Evolutionary conservation across 202 grass and related monocot species (phyloP).

Genomic region (Panicum virgatum): DNA sequence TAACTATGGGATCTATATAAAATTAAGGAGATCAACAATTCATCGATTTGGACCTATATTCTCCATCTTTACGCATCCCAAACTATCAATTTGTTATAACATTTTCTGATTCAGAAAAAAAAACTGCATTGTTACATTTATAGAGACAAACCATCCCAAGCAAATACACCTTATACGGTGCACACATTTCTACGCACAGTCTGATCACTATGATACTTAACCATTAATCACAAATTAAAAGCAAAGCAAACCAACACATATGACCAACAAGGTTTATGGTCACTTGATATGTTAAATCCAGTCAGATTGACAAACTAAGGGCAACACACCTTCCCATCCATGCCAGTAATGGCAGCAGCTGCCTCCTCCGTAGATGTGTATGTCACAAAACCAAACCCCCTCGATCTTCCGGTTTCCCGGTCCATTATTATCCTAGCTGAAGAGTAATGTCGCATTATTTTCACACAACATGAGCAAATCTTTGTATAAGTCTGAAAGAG

Average conservation of each 20-base stretch:
- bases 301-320: not conserved
- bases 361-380: conserved; percentile 70
- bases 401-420: conserved; percentile 71
- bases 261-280: not conserved
- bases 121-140: not conserved
- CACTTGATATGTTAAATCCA: not conserved
- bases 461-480: not conserved
- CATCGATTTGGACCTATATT: not conserved
- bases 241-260: not conserved
- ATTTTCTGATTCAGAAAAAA: not conserved
- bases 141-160: not conserved
- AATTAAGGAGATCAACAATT: not conserved
- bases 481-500: not conserved
- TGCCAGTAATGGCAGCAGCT: conserved; percentile 59
- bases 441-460: conserved; percentile 39
- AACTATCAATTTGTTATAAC: not conserved
- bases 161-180: not conserved
- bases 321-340: conserved; percentile 72
- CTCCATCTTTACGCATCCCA: not conserved
- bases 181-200: not conserved
- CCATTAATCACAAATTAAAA: not conserved
- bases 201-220: not conserved
- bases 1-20: not conserved
- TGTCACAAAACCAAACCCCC: conserved; percentile 87
- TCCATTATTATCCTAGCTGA: conserved; percentile 82